These are phyloP conservation scores for Salix brachista DNA, from an alignment of 345 rosid species.

Conservation along the genomic window DNA sequence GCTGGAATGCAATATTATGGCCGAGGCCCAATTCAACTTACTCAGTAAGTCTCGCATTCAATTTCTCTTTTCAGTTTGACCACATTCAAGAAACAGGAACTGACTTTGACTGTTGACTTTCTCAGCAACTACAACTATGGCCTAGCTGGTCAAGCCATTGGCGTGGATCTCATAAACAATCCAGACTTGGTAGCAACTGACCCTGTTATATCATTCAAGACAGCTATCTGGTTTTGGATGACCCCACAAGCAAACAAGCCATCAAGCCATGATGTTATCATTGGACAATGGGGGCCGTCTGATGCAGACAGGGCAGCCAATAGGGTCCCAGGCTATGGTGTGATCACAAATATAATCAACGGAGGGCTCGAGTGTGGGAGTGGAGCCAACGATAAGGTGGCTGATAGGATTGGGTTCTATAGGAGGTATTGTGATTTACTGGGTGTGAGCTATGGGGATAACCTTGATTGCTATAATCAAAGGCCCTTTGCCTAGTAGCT, in stretches of 20 bases:
- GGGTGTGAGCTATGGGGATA: constrained; percentile 21
- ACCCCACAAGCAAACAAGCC: constrained; percentile 39
- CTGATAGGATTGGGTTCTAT: constrained; percentile 29
- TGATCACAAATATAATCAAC: constrained; percentile 38
- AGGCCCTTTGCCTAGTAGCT: constrained; percentile 19
- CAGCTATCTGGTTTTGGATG: constrained; percentile 46
- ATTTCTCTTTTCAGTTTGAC: too few relatives aligned
- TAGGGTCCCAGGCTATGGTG: constrained; percentile 33
- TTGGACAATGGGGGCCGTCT: constrained; percentile 32
- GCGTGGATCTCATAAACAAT: constrained; percentile 36
- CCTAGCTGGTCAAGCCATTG: constrained; percentile 42
- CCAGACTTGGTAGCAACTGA: constrained; percentile 54
- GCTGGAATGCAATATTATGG: constrained; percentile 52
- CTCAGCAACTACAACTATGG: constrained; percentile 56
- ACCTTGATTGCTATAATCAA: constrained; percentile 34
- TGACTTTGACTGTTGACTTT: background rate
- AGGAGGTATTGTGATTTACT: constrained; percentile 27
- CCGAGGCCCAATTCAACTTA: constrained; percentile 58
- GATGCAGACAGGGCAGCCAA: constrained; percentile 24
- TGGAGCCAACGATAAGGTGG: constrained; percentile 16
- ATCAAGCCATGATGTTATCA: constrained; percentile 31
- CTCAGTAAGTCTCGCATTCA: constrained; percentile 33
- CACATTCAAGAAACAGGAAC: background rate
- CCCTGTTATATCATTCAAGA: constrained; percentile 35
- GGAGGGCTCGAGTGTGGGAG: constrained; percentile 34